Evolutionary conservation across 352 stramenopile genomes (phyloP), one percentile per base, ranked within the genome.

Genomic region (Phytophthora uliginosa): DNA sequence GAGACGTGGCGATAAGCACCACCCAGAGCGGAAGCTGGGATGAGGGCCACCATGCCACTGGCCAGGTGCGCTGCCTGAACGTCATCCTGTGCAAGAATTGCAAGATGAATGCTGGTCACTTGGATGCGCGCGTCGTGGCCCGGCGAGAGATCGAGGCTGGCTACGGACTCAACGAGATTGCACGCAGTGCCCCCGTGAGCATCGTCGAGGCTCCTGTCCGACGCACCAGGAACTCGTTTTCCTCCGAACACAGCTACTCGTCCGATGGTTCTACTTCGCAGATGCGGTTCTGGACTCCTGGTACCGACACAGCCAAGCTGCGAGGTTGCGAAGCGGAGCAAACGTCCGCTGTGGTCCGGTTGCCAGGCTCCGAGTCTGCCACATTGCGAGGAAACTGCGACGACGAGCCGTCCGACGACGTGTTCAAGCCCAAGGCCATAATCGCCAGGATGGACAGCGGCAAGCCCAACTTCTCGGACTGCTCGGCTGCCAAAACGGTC

Each of bases 61-160:
- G 50, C 9, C 73, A 73, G 36, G 54, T 84, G 38, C 71, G 58
- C 0, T 70, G 74, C 26, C 60, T 73, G 7, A 50, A 64, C 4
- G 83, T 79, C 59, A 52, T 79, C 7, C 77, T 94, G 9, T 94
- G 86, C 62, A 90, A 89, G 63, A 81, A 73, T 17, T 94, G 84
- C 56, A 76, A 91, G 28, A 66, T 73, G 62, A 74, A 63, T 6
- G 71, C 59, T 1, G 51, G 50, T 4, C 58, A 64, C 34, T 51
- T 79, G 65, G 77, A 83, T 48, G 77, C 77, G 8, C 63, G 61
- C 24, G 69, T 68, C n/a, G 69, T 77, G 69, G 73, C 69, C 2
- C 56, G 69, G 8, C 40, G 64, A 36, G 55, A 77, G 48, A 58
- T 75, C 17, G 54, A 74, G 56, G 59, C 33, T 18, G 17, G 36